phyloP scores from a whole-genome alignment of 495 filamentous ascomycete genomes.

The Penicillium verhagenii region DNA sequence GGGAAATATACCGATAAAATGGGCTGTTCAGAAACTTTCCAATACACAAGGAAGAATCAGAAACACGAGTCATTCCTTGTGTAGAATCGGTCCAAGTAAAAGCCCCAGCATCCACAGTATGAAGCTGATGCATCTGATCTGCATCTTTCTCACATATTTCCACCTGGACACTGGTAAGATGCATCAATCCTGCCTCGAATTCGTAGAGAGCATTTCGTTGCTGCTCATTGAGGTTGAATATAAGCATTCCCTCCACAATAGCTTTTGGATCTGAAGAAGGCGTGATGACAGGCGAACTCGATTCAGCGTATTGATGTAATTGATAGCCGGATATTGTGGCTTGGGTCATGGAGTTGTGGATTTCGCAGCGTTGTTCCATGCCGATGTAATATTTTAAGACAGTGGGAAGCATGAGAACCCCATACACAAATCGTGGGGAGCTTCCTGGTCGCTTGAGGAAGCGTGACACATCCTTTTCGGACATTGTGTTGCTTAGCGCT shows the following conservation, averaged over 20 bases:
- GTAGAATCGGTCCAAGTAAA: constrained; percentile 18
- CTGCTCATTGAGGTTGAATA: constrained; percentile 24
- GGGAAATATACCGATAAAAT: constrained; percentile 22
- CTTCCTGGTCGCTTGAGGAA: constrained; percentile 16
- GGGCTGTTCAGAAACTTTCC: constrained; percentile 18
- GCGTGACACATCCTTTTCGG: constrained; percentile 8
- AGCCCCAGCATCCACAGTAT: constrained; percentile 22
- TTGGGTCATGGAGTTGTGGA: constrained; percentile 23
- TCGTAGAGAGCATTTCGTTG: constrained; percentile 27
- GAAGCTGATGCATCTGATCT: constrained; percentile 3
- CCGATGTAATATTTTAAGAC: constrained; percentile 26
- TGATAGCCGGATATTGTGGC: constrained; percentile 22
- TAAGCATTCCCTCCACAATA: constrained; percentile 28
- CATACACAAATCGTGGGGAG: constrained; percentile 14
- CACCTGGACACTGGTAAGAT: constrained; percentile 22
- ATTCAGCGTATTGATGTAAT: constrained; percentile 15
- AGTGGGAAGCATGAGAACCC: constrained; percentile 29
- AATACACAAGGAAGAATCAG: constrained; percentile 14
- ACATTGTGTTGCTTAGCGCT: constrained; percentile 7
- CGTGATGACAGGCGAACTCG: constrained; percentile 19
- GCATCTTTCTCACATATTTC: constrained; percentile 16
- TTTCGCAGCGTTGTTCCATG: constrained; percentile 8
- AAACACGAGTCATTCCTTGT: constrained; percentile 13
- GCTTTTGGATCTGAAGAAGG: constrained; percentile 13
- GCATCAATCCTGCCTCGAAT: constrained; percentile 21